These are phyloP conservation scores for Cladosporium sp. DNA, from an alignment of 2,329 filamentous ascomycete genomes.

Conservation along the genomic window DNA sequence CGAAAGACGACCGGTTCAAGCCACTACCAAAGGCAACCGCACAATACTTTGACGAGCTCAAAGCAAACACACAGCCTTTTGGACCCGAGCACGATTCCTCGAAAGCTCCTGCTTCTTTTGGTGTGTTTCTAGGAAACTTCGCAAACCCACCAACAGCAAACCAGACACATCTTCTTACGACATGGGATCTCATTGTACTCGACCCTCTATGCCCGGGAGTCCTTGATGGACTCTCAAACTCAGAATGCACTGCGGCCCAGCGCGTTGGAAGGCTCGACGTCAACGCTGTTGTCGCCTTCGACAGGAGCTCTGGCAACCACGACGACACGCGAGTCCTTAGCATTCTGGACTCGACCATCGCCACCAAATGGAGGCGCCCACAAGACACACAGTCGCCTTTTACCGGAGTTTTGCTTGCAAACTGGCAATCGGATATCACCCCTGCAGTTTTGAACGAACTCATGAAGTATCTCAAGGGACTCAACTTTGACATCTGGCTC, in stretches of 20 bases:
- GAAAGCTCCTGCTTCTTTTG: constrained; percentile 27
- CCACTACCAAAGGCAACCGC: constrained; percentile 9
- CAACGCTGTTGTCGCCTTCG: constrained; percentile 6
- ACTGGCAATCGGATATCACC: constrained; percentile 41
- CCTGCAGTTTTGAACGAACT: constrained; percentile 35
- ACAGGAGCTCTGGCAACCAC: constrained; percentile 14
- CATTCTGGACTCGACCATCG: constrained; percentile 21
- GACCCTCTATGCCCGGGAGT: constrained; percentile 28
- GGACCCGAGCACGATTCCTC: constrained; percentile 19
- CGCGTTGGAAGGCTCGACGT: constrained; percentile 27
- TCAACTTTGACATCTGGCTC: constrained; percentile 46
- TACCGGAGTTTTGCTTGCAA: constrained; percentile 45
- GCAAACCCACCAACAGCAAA: constrained; percentile 24
- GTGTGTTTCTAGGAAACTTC: constrained; percentile 34
- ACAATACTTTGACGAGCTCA: constrained; percentile 19
- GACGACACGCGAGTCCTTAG: constrained; percentile 16
- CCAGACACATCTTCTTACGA: constrained; percentile 25
- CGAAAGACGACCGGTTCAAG: constrained; percentile 1
- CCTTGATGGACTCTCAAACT: constrained; percentile 23
- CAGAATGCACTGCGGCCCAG: constrained; percentile 28
- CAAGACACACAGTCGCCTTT: constrained; percentile 39
- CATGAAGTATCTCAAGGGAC: constrained; percentile 35
- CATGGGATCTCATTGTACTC: constrained; percentile 31
- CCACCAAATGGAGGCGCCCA: constrained; percentile 27
- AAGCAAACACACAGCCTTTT: constrained; percentile 18